Percentiles rank a stretch among this genome's conserved stretches.
These are phyloP conservation scores for Alternaria sp. DNA, from an alignment of 2,329 filamentous ascomycete species.

Conservation along the genomic window DNA sequence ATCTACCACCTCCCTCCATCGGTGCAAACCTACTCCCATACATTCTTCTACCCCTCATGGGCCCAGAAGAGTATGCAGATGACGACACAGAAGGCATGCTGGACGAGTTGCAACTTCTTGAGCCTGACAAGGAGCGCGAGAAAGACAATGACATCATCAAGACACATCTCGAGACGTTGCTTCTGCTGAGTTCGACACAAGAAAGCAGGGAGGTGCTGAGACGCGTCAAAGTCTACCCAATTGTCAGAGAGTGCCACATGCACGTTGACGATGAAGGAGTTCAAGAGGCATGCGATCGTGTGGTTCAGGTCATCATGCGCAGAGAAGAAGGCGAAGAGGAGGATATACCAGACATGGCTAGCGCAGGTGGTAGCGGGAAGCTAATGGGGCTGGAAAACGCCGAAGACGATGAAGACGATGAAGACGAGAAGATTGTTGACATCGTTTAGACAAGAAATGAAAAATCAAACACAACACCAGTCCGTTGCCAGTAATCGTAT, in stretches of 20 bases:
- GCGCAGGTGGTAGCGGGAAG: constrained; percentile 34
- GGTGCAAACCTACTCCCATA: constrained; percentile 87
- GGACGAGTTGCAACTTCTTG: constrained; percentile 86
- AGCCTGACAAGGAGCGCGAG: constrained; percentile 89
- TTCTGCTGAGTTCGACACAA: constrained; percentile 80
- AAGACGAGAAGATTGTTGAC: constrained; percentile 52
- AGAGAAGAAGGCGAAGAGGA: constrained; percentile 72
- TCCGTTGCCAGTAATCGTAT: neutral
- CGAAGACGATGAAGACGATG: constrained; percentile 50
- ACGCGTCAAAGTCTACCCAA: constrained; percentile 82
- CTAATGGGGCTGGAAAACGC: constrained; percentile 42
- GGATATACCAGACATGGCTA: constrained; percentile 46
- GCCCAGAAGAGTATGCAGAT: constrained; percentile 84
- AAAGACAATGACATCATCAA: constrained; percentile 77
- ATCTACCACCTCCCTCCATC: constrained; percentile 60
- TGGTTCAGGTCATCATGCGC: constrained; percentile 88
- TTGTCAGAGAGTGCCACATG: constrained; percentile 85
- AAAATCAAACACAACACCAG: constrained; percentile 9
- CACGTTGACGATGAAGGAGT: constrained; percentile 81
- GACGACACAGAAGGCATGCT: constrained; percentile 89
- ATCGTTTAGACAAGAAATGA: constrained; percentile 27
- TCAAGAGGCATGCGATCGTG: constrained; percentile 81
- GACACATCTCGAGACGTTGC: constrained; percentile 87
- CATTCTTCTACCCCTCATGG: constrained; percentile 85
- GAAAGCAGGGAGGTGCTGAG: constrained; percentile 78